Evolutionary conservation across 306 rosid genomes (phyloP).

Genomic region (Rubus idaeus): DNA sequence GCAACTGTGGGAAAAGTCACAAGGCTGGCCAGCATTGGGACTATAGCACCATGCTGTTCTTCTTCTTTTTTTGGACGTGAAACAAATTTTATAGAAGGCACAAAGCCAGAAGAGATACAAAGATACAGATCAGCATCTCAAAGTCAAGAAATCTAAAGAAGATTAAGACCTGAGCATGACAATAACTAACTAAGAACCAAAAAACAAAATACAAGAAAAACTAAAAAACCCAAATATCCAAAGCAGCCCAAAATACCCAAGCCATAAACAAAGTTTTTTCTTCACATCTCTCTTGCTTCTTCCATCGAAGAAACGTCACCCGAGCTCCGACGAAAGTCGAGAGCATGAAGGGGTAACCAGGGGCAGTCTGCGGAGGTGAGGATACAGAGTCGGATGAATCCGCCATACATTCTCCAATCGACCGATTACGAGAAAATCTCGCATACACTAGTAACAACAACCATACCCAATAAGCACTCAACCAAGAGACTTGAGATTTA

Average conservation of each 20-base stretch:
- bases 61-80: no score
- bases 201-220: no score
- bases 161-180: no score
- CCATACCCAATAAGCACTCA: not conserved
- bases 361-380: not conserved
- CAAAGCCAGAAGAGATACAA: no score
- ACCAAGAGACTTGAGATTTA: not conserved
- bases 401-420: not conserved
- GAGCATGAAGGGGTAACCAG: not conserved
- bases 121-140: no score
- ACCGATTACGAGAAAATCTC: not conserved
- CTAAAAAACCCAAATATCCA: no score
- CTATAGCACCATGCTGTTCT: no score
- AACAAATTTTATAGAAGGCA: no score
- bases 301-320: not conserved
- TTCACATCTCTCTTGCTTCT: not conserved
- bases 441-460: not conserved
- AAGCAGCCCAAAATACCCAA: not conserved
- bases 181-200: no score
- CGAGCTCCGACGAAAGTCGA: not conserved
- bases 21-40: no score
- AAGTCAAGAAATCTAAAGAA: no score
- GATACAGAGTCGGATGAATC: not conserved
- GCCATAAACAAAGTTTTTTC: not conserved
- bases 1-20: no score